phyloP scores from a whole-genome alignment of 495 filamentous ascomycete genomes.

The Penicillium pulvis region DNA sequence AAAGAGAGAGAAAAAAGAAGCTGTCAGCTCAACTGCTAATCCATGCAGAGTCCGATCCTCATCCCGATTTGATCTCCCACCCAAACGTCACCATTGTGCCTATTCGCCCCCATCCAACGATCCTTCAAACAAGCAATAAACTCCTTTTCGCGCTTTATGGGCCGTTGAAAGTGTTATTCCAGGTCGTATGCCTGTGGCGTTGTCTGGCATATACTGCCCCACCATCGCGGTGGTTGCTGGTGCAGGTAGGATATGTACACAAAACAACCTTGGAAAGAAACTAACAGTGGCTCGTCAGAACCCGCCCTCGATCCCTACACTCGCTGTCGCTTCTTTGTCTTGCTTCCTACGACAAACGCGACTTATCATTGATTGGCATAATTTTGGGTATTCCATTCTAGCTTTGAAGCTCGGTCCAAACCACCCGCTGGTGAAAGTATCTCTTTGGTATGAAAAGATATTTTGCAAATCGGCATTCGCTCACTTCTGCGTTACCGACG shows the following conservation, averaged over 20 bases:
- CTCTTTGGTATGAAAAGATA: slow-evolving; percentile 72
- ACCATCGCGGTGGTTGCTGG: slow-evolving; percentile 77
- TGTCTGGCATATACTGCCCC: slow-evolving; percentile 72
- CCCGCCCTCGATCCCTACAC: slow-evolving; percentile 90
- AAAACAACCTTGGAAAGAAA: not conserved
- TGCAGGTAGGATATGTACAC: slow-evolving; percentile 55
- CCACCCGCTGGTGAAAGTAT: slow-evolving; percentile 77
- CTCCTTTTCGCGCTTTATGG: slow-evolving; percentile 77
- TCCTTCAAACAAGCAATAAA: slow-evolving; percentile 67
- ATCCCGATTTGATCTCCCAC: slow-evolving; percentile 71
- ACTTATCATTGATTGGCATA: slow-evolving; percentile 97
- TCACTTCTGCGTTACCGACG: slow-evolving; percentile 85
- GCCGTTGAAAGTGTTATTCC: slow-evolving; percentile 85
- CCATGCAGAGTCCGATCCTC: slow-evolving; percentile 62
- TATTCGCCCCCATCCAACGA: slow-evolving; percentile 60
- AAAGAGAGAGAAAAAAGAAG: not conserved
- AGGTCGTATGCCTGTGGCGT: slow-evolving; percentile 67
- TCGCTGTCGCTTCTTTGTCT: slow-evolving; percentile 70
- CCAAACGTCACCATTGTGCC: slow-evolving; percentile 67
- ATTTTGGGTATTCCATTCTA: slow-evolving; percentile 96
- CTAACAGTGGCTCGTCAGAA: slow-evolving; percentile 58
- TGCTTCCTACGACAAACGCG: slow-evolving; percentile 78
- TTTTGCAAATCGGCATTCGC: slow-evolving; percentile 69
- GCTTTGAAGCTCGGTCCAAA: slow-evolving; percentile 59
- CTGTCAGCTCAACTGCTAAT: not conserved